Evolutionary conservation across 169 alveolate species (phyloP).

Genomic region (Neospora caninum): DNA sequence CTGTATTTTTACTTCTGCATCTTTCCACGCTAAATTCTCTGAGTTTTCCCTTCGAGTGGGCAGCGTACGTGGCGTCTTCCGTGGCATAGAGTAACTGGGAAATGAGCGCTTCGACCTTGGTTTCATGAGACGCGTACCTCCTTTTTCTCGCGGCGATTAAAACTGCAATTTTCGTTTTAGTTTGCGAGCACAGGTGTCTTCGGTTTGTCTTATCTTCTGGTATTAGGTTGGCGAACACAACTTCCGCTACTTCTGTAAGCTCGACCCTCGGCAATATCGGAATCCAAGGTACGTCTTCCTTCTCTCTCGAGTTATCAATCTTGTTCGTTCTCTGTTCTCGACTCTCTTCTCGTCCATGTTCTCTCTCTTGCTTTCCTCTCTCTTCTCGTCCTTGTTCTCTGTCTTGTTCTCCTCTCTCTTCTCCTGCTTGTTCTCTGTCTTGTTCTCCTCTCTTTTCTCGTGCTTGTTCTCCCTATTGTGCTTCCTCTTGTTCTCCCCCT

Average conservation of each 20-base stretch:
- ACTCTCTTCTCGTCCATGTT: background rate
- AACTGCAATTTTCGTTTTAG: no score
- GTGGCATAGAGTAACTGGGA: no score
- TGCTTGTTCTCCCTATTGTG: no score
- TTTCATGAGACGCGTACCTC: no score
- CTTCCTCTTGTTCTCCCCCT: background rate
- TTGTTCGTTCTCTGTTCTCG: background rate
- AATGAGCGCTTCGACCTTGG: no score
- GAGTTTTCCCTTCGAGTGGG: no score
- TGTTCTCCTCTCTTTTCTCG: background rate
- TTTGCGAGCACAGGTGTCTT: no score
- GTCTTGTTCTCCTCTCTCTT: background rate
- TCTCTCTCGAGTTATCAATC: background rate
- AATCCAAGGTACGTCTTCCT: constrained; percentile 1
- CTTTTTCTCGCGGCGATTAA: no score
- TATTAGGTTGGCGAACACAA: constrained; percentile 84
- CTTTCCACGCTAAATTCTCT: no score
- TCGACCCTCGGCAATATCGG: constrained; percentile 71
- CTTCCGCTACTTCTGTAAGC: constrained; percentile 89
- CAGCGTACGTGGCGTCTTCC: no score
- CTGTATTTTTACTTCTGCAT: no score
- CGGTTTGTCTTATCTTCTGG: background rate
- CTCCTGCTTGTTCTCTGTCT: background rate
- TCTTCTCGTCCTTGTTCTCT: background rate
- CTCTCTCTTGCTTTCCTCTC: background rate